Evolutionary conservation across 139 green algal species (phyloP).

Genomic region (Trebouxia sp.): DNA sequence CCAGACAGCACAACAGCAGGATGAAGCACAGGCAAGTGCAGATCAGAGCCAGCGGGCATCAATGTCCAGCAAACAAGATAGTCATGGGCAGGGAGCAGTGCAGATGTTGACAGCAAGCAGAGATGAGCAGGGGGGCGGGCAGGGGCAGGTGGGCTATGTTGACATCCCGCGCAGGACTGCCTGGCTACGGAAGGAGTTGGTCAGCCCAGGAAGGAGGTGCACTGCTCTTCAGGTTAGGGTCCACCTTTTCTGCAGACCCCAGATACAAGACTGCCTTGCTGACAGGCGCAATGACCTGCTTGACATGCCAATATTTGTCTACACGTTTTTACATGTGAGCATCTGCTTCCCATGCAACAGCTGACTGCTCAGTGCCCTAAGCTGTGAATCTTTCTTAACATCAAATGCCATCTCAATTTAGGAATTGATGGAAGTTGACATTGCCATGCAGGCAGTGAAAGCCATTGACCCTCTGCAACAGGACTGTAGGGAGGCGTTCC

Average conservation of each 20-base stretch:
- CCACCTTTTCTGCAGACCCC: too few species aligned
- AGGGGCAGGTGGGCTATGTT: neutral
- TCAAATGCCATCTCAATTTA: too few species aligned
- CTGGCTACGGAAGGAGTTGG: neutral
- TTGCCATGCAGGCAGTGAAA: neutral
- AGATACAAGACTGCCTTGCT: too few species aligned
- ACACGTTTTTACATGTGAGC: too few species aligned
- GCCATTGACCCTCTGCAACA: conserved; percentile 20
- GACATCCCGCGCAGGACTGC: neutral
- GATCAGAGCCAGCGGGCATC: too few species aligned
- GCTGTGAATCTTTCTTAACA: too few species aligned
- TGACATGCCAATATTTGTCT: too few species aligned
- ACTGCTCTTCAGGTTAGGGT: neutral
- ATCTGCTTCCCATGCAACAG: too few species aligned
- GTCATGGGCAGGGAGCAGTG: neutral
- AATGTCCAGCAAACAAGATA: neutral
- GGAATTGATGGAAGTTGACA: neutral
- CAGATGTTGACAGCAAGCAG: neutral
- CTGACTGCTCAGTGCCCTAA: too few species aligned
- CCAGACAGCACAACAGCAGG: neutral
- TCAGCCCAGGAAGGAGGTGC: neutral
- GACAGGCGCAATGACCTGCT: too few species aligned
- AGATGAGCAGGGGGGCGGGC: neutral
- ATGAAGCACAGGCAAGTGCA: too few species aligned
- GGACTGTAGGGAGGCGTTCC: conserved; percentile 39